A percentile compares a stretch with the other conserved stretches of the same genome.
phyloP scores from a whole-genome alignment of 2,329 filamentous ascomycete species.

The Fusarium compactum region DNA sequence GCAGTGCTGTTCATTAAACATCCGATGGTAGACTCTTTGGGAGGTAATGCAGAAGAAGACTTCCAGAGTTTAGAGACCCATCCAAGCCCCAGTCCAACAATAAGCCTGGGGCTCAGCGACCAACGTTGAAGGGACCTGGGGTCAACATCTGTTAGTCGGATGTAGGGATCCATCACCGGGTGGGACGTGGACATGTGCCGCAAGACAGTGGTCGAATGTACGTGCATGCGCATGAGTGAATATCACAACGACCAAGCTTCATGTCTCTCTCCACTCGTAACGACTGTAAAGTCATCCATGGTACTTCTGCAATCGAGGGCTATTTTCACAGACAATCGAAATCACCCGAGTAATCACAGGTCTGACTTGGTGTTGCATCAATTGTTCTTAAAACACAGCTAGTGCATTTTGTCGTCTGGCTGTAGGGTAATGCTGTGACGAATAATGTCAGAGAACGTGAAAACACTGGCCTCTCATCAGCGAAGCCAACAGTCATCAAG shows the following conservation, averaged over 20 bases:
- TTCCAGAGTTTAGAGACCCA: neutral
- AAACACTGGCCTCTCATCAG: conserved; percentile 33
- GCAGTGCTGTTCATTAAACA: neutral
- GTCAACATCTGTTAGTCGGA: conserved; percentile 15
- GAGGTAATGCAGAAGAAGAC: neutral
- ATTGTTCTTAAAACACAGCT: neutral
- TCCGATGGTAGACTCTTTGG: neutral
- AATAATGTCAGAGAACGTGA: conserved; percentile 34
- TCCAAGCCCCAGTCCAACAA: neutral
- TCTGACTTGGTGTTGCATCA: conserved; percentile 16
- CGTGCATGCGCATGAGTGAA: conserved; percentile 11
- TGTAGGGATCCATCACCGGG: conserved; percentile 36
- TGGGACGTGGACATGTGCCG: conserved; percentile 26
- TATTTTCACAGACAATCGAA: neutral
- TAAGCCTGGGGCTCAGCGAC: conserved; percentile 29
- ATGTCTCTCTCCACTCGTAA: neutral
- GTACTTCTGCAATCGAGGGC: neutral
- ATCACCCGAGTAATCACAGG: neutral
- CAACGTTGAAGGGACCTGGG: conserved; percentile 29
- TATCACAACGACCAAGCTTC: conserved; percentile 14
- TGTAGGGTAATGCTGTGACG: conserved; percentile 29
- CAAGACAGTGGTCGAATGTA: conserved; percentile 15
- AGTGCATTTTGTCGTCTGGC: conserved; percentile 7
- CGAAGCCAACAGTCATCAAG: conserved; percentile 28
- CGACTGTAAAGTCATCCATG: neutral